phyloP scores from a whole-genome alignment of 2,329 filamentous ascomycete genomes.

The Phaeophleospora eucalypticola region DNA sequence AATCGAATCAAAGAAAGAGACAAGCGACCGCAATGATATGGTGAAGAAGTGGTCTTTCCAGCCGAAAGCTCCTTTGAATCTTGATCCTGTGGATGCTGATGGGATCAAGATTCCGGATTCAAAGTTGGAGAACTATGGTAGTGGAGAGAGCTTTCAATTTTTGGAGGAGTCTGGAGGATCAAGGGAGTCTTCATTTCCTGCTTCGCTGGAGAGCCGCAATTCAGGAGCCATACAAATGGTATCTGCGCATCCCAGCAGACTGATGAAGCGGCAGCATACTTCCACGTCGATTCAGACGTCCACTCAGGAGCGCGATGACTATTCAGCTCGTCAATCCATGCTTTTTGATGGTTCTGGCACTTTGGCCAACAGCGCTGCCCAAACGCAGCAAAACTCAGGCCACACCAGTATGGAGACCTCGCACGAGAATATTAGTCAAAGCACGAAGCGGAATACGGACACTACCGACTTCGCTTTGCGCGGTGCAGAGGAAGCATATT shows the following conservation, averaged over 20 bases:
- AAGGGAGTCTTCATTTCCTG: slow-evolving; percentile 50
- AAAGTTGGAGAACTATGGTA: slow-evolving; percentile 51
- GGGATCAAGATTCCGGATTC: slow-evolving; percentile 28
- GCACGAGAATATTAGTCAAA: slow-evolving; percentile 8
- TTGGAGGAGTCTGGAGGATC: slow-evolving; percentile 61
- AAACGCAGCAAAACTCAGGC: slow-evolving; percentile 12
- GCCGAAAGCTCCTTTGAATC: slow-evolving; percentile 23
- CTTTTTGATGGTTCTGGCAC: slow-evolving; percentile 20
- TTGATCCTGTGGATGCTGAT: slow-evolving; percentile 22
- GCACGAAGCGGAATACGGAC: slow-evolving; percentile 2
- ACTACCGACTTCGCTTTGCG: slow-evolving; percentile 9
- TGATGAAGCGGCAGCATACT: slow-evolving; percentile 1
- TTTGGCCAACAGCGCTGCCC: slow-evolving; percentile 12
- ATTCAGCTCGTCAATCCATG: slow-evolving; percentile 11
- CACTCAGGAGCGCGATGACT: slow-evolving; percentile 5
- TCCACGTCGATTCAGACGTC: slow-evolving; percentile 8
- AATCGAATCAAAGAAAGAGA: slow-evolving; percentile 14
- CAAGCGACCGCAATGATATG: slow-evolving; percentile 17
- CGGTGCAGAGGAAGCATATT: not conserved
- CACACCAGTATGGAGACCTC: slow-evolving; percentile 10
- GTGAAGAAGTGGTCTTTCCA: slow-evolving; percentile 27
- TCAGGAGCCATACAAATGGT: slow-evolving; percentile 19
- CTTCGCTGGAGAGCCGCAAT: slow-evolving; percentile 41
- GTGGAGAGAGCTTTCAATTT: slow-evolving; percentile 60
- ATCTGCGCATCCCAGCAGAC: slow-evolving; percentile 19